Conservation (phyloP, 192 early-diverging fungal species). For the Kickxella alabastrina region DNA sequence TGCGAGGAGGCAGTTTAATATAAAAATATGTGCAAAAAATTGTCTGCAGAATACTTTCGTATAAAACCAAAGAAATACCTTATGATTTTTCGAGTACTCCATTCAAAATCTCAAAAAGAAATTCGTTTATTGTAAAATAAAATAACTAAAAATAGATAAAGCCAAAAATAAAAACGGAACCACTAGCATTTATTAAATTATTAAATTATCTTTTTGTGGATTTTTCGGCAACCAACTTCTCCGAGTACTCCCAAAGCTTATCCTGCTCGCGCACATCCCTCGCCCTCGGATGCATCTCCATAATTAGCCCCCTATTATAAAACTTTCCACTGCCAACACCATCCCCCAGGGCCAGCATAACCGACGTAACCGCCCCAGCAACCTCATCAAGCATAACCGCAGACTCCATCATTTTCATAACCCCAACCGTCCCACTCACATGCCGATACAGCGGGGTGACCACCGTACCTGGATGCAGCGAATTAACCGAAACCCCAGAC, state of each 20-base stretch:
- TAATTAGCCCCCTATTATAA: constrained; percentile 2
- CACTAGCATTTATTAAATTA: not conserved
- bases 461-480: constrained; percentile 14
- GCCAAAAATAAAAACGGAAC: not conserved
- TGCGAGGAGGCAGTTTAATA: too few species aligned
- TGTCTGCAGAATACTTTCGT: too few species aligned
- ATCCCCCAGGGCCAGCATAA: constrained; percentile 7
- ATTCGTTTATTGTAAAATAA: not conserved
- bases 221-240: constrained; percentile 12
- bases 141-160: not conserved
- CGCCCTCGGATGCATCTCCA: constrained; percentile 10
- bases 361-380: constrained; percentile 8
- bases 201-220: not conserved
- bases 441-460: constrained; percentile 5
- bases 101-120: too few species aligned
- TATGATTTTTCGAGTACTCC: too few species aligned
- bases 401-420: not conserved
- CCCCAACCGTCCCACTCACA: not conserved
- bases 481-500: constrained; percentile 9
- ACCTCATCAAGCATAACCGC: constrained; percentile 1
- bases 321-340: constrained; percentile 10
- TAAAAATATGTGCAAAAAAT: too few species aligned
- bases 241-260: constrained; percentile 18
- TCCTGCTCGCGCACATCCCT: constrained; percentile 13
- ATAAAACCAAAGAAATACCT: too few species aligned